Conservation (phyloP, 345 rosid species). For the Nephelium lappaceum region DNA sequence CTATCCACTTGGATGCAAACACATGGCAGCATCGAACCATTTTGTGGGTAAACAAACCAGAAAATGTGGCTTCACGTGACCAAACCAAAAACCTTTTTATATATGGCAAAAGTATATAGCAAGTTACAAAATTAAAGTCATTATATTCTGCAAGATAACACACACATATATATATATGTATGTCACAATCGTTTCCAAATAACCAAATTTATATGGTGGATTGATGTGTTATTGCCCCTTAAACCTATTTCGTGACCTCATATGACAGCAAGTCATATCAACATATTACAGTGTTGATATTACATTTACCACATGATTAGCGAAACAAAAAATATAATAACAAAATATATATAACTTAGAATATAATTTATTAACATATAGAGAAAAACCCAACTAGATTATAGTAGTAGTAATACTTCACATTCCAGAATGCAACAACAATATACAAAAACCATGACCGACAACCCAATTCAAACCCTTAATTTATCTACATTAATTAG, state of each 20-base stretch:
- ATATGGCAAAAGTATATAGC: not conserved
- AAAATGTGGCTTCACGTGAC: slow-evolving; percentile 17
- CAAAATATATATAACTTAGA: too few relatives aligned
- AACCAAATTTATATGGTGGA: not conserved
- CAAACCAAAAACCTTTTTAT: not conserved
- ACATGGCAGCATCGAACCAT: slow-evolving; percentile 7
- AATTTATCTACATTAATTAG: not conserved
- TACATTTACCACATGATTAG: not conserved
- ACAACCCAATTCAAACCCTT: not conserved
- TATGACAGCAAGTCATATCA: not conserved
- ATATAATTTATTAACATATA: not conserved
- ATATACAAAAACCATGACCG: not conserved
- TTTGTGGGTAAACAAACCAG: slow-evolving; percentile 21
- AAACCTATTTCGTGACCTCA: not conserved
- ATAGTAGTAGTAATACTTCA: not conserved
- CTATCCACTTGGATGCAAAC: slow-evolving; percentile 18
- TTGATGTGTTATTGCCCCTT: slow-evolving; percentile 10
- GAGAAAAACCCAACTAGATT: not conserved
- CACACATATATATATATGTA: not conserved
- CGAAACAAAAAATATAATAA: not conserved
- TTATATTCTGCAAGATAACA: slow-evolving; percentile 1
- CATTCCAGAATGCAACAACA: slow-evolving; percentile 7
- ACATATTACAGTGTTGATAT: too few relatives aligned
- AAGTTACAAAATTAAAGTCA: not conserved
- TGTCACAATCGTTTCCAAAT: not conserved